phyloP scores from a whole-genome alignment of 164 flowering plant species.

The Liquidambar formosana region DNA sequence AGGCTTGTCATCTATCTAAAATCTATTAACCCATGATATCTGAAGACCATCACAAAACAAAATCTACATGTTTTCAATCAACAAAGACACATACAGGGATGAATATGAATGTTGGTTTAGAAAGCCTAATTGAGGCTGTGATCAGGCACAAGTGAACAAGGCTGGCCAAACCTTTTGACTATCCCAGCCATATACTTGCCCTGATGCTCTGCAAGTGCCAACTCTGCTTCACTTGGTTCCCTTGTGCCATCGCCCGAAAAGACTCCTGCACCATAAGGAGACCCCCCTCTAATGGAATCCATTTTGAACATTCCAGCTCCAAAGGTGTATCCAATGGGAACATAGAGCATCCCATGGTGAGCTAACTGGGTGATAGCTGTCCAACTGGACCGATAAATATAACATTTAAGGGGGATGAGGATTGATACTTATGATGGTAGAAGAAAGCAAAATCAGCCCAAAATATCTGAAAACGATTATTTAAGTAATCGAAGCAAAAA shows the following conservation, averaged over 20 bases:
- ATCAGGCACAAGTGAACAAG: not conserved
- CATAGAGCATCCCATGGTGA: slow-evolving; percentile 77
- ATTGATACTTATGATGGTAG: not conserved
- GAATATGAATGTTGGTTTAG: not conserved
- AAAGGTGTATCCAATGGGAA: slow-evolving; percentile 80
- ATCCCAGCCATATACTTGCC: slow-evolving; percentile 71
- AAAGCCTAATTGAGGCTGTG: not conserved
- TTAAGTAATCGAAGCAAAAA: too few species aligned
- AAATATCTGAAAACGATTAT: too few species aligned
- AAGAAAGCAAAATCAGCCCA: slow-evolving; percentile 6
- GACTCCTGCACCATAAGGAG: slow-evolving; percentile 78
- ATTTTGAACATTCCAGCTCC: slow-evolving; percentile 74
- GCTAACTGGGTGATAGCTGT: slow-evolving; percentile 70
- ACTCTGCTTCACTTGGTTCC: slow-evolving; percentile 56
- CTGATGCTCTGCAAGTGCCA: slow-evolving; percentile 72
- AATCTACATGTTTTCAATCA: not conserved
- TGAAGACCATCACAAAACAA: slow-evolving; percentile 1
- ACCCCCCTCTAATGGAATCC: slow-evolving; percentile 67
- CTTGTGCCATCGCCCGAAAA: slow-evolving; percentile 69
- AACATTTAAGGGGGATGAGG: not conserved
- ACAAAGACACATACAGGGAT: not conserved
- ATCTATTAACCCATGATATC: slow-evolving; percentile 1
- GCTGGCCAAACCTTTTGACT: slow-evolving; percentile 45
- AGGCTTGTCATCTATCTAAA: not conserved
- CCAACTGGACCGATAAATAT: slow-evolving; percentile 53